These are phyloP conservation scores for Asterella californica DNA, from an alignment of 225 moss, liverwort and hornwort species.

Conservation along the genomic window DNA sequence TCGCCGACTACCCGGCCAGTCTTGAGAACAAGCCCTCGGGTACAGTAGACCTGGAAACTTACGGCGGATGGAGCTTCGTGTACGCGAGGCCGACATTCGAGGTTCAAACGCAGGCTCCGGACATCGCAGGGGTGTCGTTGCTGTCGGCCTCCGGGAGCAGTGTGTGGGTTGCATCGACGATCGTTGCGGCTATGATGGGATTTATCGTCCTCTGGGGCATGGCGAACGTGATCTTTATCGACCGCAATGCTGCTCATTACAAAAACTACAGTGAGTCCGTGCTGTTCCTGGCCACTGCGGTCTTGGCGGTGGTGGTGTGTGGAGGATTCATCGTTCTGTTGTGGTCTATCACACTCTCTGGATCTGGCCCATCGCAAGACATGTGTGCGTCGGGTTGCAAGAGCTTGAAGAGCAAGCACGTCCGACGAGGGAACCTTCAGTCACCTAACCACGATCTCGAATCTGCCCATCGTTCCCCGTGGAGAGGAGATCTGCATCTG, in stretches of 20 bases:
- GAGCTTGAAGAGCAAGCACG: neutral
- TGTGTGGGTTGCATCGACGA: conserved; percentile 31
- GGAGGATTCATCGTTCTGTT: conserved; percentile 41
- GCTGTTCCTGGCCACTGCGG: conserved; percentile 31
- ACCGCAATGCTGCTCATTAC: conserved; percentile 12
- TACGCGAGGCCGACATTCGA: conserved; percentile 15
- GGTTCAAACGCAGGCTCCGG: conserved; percentile 27
- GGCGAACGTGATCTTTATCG: conserved; percentile 38
- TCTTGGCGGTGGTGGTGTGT: conserved; percentile 39
- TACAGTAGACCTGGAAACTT: conserved; percentile 13
- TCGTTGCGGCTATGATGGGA: conserved; percentile 25
- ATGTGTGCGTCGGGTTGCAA: neutral
- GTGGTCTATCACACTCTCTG: conserved; percentile 11
- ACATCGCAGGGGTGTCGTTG: conserved; percentile 33
- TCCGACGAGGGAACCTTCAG: conserved; percentile 11
- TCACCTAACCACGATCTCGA: conserved; percentile 23
- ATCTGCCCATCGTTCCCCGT: conserved; percentile 18
- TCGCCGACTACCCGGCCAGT: conserved; percentile 25
- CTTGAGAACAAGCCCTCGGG: conserved; percentile 16
- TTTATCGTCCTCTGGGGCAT: conserved; percentile 38
- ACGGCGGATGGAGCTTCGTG: conserved; percentile 9
- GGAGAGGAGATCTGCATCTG: conserved; percentile 19
- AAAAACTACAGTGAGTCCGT: conserved; percentile 26
- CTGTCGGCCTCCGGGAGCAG: conserved; percentile 42
- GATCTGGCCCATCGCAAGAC: neutral